Conservation (phyloP, 164 flowering plant genomes). For the Dillenia turbinata region DNA sequence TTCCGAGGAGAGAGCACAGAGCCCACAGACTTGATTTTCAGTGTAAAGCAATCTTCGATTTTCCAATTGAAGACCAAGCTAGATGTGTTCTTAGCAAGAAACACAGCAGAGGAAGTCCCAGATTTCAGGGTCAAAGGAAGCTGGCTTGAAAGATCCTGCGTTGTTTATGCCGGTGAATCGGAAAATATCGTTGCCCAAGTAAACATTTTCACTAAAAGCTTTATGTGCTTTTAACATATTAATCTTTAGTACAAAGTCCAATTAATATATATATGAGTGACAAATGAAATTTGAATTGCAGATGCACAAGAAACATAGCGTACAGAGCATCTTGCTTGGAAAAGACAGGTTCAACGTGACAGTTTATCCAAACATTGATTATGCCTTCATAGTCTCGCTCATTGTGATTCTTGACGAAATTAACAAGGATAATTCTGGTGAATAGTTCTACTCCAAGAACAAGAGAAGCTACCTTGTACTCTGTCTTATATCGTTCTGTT, state of each 20-base stretch:
- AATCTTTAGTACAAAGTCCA: no score
- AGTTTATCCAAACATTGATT: conserved; percentile 23
- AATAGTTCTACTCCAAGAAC: neutral
- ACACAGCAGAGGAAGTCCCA: conserved; percentile 17
- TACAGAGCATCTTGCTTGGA: conserved; percentile 17
- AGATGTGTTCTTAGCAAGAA: conserved; percentile 21
- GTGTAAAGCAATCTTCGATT: conserved; percentile 26
- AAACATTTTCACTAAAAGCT: neutral
- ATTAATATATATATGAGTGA: neutral
- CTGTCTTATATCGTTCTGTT: no score
- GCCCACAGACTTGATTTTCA: conserved; percentile 25
- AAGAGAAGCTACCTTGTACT: neutral
- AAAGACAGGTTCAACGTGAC: conserved; percentile 25
- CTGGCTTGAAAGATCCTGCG: conserved; percentile 32
- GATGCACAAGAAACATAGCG: conserved; percentile 20
- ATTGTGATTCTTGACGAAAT: conserved; percentile 23
- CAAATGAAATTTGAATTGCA: conserved; percentile 7
- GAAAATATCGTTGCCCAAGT: conserved; percentile 27
- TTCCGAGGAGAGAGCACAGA: conserved; percentile 26
- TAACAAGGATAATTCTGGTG: conserved; percentile 9
- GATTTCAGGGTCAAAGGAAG: conserved; percentile 39
- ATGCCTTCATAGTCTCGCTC: conserved; percentile 21
- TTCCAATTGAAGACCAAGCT: conserved; percentile 29
- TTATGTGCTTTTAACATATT: neutral
- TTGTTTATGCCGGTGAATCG: conserved; percentile 18